These are phyloP conservation scores for Alternaria conjuncta DNA, from an alignment of 2,329 filamentous ascomycete species.

Conservation along the genomic window DNA sequence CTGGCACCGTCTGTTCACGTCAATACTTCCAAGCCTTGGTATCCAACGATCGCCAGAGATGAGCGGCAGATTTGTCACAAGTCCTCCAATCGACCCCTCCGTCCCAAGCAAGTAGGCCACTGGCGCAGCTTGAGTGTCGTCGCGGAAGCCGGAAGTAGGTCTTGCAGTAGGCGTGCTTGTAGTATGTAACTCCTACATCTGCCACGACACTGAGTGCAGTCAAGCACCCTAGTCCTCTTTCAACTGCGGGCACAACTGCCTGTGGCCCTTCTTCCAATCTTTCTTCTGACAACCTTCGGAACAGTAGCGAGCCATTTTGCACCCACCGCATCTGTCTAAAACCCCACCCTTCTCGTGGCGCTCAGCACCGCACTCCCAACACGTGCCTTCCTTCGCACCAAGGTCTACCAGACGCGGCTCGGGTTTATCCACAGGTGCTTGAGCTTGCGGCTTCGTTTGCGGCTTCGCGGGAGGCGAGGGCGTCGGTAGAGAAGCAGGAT, in stretches of 20 bases:
- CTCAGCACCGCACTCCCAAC: slow-evolving; percentile 30
- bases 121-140: not conserved
- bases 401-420: not conserved
- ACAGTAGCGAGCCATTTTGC: not conserved
- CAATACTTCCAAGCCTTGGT: slow-evolving; percentile 8
- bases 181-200: not conserved
- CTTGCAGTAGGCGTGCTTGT: not conserved
- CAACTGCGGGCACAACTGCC: not conserved
- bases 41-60: slow-evolving; percentile 59
- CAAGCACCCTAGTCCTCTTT: not conserved
- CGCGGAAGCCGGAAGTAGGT: not conserved
- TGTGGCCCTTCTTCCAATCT: not conserved
- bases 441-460: not conserved
- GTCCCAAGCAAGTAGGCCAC: not conserved
- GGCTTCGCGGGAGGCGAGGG: not conserved
- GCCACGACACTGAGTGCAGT: not conserved
- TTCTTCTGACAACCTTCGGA: not conserved
- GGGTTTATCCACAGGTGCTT: not conserved
- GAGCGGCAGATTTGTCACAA: slow-evolving; percentile 60
- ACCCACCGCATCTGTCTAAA: not conserved
- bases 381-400: slow-evolving; percentile 7
- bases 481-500: not conserved
- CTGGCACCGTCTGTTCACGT: not conserved
- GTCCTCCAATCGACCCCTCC: not conserved
- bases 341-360: slow-evolving; percentile 44